These are phyloP conservation scores for Lasiodiplodia hormozganensis DNA, from an alignment of 2,329 filamentous ascomycete genomes.

Conservation along the genomic window DNA sequence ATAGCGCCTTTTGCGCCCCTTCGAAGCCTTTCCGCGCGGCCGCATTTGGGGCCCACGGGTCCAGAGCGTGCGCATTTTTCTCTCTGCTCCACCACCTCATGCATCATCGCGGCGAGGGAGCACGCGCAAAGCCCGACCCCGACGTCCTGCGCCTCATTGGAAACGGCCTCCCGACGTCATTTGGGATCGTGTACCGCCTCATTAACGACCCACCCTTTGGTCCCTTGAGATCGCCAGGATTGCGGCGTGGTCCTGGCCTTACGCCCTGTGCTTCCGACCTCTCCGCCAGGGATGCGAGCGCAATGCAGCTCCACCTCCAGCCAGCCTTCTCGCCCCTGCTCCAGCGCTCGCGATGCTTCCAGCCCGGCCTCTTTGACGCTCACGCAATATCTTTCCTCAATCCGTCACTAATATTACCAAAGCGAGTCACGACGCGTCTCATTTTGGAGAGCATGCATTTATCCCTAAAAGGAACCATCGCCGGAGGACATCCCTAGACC, in stretches of 20 bases:
- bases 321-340: neutral
- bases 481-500: neutral
- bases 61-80: neutral
- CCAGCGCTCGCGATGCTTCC: neutral
- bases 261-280: neutral
- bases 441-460: neutral
- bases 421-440: neutral
- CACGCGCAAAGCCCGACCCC: neutral
- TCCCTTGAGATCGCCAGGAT: neutral
- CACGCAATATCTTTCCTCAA: neutral
- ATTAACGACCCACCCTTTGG: neutral
- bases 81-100: neutral
- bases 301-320: neutral
- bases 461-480: neutral
- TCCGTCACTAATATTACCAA: neutral
- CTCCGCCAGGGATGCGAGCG: neutral
- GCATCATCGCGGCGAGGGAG: neutral
- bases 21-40: neutral
- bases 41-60: neutral
- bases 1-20: neutral
- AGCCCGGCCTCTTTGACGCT: neutral
- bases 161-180: conserved; percentile 9
- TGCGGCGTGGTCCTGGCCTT: neutral
- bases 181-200: neutral
- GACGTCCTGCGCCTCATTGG: neutral